Percentiles rank a stretch among this genome's conserved stretches.
Conservation (phyloP, 2,329 filamentous ascomycete genomes). For the Emmonsiellopsis sp. region DNA sequence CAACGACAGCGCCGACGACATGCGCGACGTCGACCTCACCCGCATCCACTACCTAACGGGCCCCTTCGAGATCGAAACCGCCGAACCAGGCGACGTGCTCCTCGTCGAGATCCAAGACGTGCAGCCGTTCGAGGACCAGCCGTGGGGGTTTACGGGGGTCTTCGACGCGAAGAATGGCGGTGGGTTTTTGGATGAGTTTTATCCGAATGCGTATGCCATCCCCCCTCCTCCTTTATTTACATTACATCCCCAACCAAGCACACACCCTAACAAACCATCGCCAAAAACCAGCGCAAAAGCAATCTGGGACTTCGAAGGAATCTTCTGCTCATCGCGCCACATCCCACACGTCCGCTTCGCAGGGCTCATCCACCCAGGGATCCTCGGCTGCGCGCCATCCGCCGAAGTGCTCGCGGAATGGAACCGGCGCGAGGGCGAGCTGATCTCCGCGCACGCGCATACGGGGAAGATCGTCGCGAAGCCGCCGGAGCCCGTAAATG, state of each 20-base stretch:
- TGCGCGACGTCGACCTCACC: constrained; percentile 75
- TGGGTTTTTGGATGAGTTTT: constrained; percentile 79
- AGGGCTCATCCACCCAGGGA: constrained; percentile 83
- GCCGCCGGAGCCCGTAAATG: constrained; percentile 61
- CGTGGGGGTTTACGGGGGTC: constrained; percentile 83
- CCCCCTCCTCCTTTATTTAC: constrained; percentile 15
- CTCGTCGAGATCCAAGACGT: constrained; percentile 89
- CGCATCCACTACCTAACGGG: constrained; percentile 80
- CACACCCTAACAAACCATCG: constrained; percentile 29
- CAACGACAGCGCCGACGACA: constrained; percentile 80
- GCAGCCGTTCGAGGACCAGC: constrained; percentile 73
- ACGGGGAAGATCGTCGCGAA: constrained; percentile 62
- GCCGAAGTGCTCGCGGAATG: constrained; percentile 66
- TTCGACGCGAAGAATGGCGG: constrained; percentile 77
- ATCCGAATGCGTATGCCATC: constrained; percentile 59
- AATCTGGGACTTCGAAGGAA: constrained; percentile 69
- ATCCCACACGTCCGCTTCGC: constrained; percentile 81
- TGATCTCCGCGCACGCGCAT: constrained; percentile 56
- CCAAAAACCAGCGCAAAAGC: constrained; percentile 46
- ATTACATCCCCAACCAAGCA: neutral
- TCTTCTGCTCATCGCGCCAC: constrained; percentile 75
- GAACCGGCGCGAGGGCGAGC: constrained; percentile 73
- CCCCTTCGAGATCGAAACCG: constrained; percentile 76
- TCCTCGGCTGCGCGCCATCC: constrained; percentile 80
- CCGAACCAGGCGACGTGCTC: constrained; percentile 74